Conservation (phyloP, 192 early-diverging fungal genomes). For the Dissophora ornata region DNA sequence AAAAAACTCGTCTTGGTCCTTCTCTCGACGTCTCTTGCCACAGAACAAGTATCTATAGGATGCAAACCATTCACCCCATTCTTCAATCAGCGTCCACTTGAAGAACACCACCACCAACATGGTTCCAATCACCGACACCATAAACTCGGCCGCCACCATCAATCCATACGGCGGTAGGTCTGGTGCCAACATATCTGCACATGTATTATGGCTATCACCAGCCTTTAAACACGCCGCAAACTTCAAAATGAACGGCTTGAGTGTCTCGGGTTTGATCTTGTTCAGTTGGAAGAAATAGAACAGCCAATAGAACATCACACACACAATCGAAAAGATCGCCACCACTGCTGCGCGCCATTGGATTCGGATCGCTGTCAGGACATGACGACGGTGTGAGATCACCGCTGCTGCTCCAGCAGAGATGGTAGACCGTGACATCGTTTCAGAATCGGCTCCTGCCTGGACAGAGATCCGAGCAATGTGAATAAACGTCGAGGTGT, state of each 20-base stretch:
- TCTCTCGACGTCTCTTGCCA: conserved; percentile 47
- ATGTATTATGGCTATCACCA: conserved; percentile 50
- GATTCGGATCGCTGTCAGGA: conserved; percentile 61
- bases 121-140: conserved; percentile 58
- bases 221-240: conserved; percentile 57
- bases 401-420: conserved; percentile 32
- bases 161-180: conserved; percentile 59
- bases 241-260: conserved; percentile 4
- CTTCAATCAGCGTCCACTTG: conserved; percentile 54
- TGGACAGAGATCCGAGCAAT: conserved; percentile 57
- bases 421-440: conserved; percentile 42
- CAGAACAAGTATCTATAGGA: conserved; percentile 40
- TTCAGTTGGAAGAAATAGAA: conserved; percentile 62
- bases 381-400: conserved; percentile 56
- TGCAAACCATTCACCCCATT: conserved; percentile 61
- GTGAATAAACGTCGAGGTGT: conserved; percentile 62
- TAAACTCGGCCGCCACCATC: conserved; percentile 59
- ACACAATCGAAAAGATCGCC: conserved; percentile 49
- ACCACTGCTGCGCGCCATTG: conserved; percentile 67
- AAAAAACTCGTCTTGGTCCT: conserved; percentile 63
- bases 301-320: conserved; percentile 66
- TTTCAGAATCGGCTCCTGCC: conserved; percentile 42
- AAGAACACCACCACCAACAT: conserved; percentile 60
- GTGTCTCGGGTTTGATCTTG: conserved; percentile 26
- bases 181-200: conserved; percentile 36